Conservation (phyloP, 805 yeast genomes). For the Zygosaccharomyces kombuchaensis region DNA sequence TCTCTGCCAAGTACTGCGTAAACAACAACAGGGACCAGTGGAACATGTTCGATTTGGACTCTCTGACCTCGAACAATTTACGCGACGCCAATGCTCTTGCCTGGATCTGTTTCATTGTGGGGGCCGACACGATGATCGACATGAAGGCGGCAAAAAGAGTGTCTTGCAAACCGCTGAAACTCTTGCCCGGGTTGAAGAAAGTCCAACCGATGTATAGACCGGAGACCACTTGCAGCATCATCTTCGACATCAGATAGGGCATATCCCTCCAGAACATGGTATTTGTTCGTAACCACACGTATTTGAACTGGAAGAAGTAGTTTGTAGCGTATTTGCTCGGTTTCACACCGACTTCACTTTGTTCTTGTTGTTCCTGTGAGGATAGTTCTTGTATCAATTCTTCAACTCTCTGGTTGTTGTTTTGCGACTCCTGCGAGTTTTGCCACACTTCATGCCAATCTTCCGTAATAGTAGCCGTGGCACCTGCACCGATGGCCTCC, state of each 20-base stretch:
- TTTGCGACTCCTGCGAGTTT: conserved; percentile 36
- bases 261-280: conserved; percentile 55
- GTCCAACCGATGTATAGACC: conserved; percentile 70
- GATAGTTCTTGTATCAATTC: conserved; percentile 27
- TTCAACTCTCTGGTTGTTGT: conserved; percentile 31
- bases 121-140: conserved; percentile 53
- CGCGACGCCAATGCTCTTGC: conserved; percentile 54
- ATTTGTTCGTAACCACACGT: conserved; percentile 40
- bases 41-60: conserved; percentile 65
- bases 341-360: conserved; percentile 11
- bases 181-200: conserved; percentile 53
- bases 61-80: conserved; percentile 66
- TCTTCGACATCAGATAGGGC: conserved; percentile 56
- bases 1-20: conserved; percentile 51
- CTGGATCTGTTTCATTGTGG: conserved; percentile 56
- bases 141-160: conserved; percentile 57
- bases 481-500: conserved; percentile 45
- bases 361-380: conserved; percentile 8
- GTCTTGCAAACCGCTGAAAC: conserved; percentile 53
- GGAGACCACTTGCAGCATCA: conserved; percentile 44
- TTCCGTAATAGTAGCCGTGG: conserved; percentile 39
- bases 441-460: conserved; percentile 66
- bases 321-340: conserved; percentile 35
- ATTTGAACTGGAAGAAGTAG: conserved; percentile 41
- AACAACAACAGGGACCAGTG: conserved; percentile 61